Evolutionary conservation across 164 flowering plant genomes (phyloP), one percentile per base, ranked within the genome.

Genomic region (Sextonia rubra): DNA sequence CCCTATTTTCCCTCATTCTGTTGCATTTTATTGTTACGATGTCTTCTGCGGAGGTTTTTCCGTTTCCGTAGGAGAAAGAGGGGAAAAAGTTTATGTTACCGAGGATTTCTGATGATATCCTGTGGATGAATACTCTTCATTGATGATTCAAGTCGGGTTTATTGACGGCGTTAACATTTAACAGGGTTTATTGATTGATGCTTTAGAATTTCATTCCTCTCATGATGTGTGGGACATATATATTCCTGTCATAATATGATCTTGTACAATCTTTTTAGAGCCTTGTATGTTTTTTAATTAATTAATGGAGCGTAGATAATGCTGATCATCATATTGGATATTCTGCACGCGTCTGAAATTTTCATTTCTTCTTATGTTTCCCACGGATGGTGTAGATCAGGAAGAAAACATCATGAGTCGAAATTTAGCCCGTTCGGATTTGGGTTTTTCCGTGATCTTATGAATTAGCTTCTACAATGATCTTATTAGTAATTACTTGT

Each of bases 141-240:
- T 64, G 68, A 66, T 22, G 49, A 48, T 22, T 37, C 23, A 47
- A 67, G 17, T 49, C 49, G 37, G 30, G 29, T 44, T 12, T 18
- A 4, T 52, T n/a, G 18, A 11, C 12, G 14, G 64, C 17, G 47
- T 9, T 70, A 68, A 30, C n/a, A 37, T 67, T 44, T 20, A 15
- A 63, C 24, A 63, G 58, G 68, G 69, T 67, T 67, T 67, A 67
- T 67, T 7, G 49, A 67, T 67, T 7, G 49, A 44, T 67, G 49
- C 17, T 44, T n/a, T 22, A 12, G 65, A 69, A 60, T 58, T 29
- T 32, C 56, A 47, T 0, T 5, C 7, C 15, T 8, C 22, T 15
- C 55, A 60, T 64, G 7, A 26, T 1, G n/a, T 12, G 29, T 18
- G 37, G 12, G 68, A 12, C 29, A 27, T 64, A 22, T 26, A 30